Evolutionary conservation across 2,329 filamentous ascomycete genomes (phyloP).

Genomic region (Huntiella bhutanensis): DNA sequence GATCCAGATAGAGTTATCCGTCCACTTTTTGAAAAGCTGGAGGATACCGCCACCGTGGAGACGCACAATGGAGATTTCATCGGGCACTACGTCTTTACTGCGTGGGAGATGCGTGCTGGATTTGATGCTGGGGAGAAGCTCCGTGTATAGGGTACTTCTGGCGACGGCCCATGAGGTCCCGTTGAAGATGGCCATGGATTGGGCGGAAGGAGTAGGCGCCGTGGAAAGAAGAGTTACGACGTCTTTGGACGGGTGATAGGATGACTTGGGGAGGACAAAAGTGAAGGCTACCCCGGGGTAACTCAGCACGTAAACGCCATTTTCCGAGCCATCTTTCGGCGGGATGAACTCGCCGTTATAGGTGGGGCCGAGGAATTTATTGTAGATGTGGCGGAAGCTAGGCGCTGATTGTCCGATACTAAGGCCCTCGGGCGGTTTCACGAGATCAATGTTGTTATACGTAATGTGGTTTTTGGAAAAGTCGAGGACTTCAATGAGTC

Average conservation of each 20-base stretch:
- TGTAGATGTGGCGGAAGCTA: conserved; percentile 76
- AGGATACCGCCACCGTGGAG: conserved; percentile 63
- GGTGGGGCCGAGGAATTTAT: conserved; percentile 78
- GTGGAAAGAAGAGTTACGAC: conserved; percentile 75
- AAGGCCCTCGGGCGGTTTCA: conserved; percentile 33
- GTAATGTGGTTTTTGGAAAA: conserved; percentile 70
- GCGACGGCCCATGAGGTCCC: conserved; percentile 83
- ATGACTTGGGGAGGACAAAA: conserved; percentile 56
- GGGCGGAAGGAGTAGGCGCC: conserved; percentile 54
- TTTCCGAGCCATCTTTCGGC: conserved; percentile 18
- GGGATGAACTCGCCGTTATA: conserved; percentile 85
- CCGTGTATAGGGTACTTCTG: conserved; percentile 57
- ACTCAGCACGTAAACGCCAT: conserved; percentile 72
- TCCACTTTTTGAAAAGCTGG: conserved; percentile 57
- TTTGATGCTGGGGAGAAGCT: conserved; percentile 53
- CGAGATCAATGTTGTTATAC: conserved; percentile 62
- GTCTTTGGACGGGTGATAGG: conserved; percentile 59
- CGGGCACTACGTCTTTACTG: conserved; percentile 60
- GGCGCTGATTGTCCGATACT: conserved; percentile 34
- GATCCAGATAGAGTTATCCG: conserved; percentile 49
- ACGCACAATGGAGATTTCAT: conserved; percentile 67
- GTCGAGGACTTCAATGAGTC: conserved; percentile 77
- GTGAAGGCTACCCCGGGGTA: conserved; percentile 91
- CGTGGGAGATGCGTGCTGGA: conserved; percentile 49
- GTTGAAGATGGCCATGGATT: conserved; percentile 76